Percentiles rank a stretch among this genome's conserved stretches.
Conservation (phyloP, 1,284 basidiomycete species). For the Coniophora puteana region DNA sequence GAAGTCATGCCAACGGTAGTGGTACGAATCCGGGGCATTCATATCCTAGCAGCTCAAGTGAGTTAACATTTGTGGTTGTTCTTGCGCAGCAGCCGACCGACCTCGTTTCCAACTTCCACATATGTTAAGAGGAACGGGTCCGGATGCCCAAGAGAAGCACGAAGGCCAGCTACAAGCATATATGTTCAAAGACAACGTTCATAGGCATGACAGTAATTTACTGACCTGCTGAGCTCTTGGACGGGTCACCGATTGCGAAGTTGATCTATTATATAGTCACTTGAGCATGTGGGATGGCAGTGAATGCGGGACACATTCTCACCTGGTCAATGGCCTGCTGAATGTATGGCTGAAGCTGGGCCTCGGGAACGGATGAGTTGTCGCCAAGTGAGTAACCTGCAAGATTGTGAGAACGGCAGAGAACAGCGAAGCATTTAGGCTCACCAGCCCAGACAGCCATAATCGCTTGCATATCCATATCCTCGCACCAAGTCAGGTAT, state of each 20-base stretch:
- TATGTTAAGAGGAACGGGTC: conserved; percentile 56
- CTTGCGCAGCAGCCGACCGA: conserved; percentile 51
- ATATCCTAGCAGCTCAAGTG: not conserved
- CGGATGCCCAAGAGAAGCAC: conserved; percentile 60
- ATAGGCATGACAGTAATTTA: no score
- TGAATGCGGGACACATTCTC: conserved; percentile 8
- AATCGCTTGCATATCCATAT: conserved; percentile 59
- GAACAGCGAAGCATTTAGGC: conserved; percentile 4
- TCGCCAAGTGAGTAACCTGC: conserved; percentile 54
- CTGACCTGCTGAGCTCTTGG: no score
- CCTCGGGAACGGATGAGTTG: conserved; percentile 48
- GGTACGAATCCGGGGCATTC: conserved; percentile 36
- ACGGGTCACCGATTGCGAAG: conserved; percentile 60
- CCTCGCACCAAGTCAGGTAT: conserved; percentile 64
- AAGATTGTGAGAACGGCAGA: conserved; percentile 9
- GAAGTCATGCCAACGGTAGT: conserved; percentile 61
- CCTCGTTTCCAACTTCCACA: conserved; percentile 69
- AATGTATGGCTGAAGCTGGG: conserved; percentile 55
- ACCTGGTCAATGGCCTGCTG: conserved; percentile 68
- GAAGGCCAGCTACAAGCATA: conserved; percentile 45
- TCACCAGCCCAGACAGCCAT: conserved; percentile 68
- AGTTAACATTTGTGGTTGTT: conserved; percentile 11
- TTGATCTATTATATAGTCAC: no score
- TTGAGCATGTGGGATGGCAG: no score
- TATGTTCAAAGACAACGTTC: conserved; percentile 5